These are phyloP conservation scores for Aaosphaeria pasadenensis DNA, from an alignment of 2,329 filamentous ascomycete species.

Conservation along the genomic window DNA sequence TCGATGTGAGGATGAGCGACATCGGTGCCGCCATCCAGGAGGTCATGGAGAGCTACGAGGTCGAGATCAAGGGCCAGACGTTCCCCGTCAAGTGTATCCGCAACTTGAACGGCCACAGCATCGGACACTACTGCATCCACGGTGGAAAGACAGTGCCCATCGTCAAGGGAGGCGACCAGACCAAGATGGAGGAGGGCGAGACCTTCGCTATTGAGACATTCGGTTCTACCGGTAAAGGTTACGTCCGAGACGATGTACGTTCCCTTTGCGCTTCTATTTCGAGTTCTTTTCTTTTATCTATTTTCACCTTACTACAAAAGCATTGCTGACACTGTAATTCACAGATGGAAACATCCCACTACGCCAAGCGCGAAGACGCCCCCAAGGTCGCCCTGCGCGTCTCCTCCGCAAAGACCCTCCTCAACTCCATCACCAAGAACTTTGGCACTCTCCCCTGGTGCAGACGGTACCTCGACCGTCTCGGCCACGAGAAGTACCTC, in stretches of 20 bases:
- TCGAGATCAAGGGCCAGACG: constrained; percentile 75
- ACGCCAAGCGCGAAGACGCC: constrained; percentile 71
- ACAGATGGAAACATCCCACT: constrained; percentile 79
- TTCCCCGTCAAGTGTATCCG: constrained; percentile 81
- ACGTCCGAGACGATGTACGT: constrained; percentile 75
- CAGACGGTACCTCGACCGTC: constrained; percentile 81
- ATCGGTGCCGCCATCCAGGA: constrained; percentile 84
- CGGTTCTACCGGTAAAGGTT: constrained; percentile 86
- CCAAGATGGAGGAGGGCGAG: constrained; percentile 97
- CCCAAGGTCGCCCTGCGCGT: constrained; percentile 74
- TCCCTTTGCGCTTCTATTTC: not conserved
- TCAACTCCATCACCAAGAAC: constrained; percentile 92
- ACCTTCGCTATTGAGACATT: constrained; percentile 96
- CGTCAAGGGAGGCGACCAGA: constrained; percentile 81
- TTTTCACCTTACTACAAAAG: constrained; percentile 7
- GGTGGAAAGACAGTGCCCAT: constrained; percentile 92
- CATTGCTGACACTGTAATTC: not conserved
- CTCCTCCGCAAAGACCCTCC: constrained; percentile 77
- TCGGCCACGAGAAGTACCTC: constrained; percentile 94
- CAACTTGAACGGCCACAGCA: constrained; percentile 87
- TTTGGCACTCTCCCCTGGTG: constrained; percentile 92
- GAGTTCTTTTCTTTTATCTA: not conserved
- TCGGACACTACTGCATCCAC: constrained; percentile 85
- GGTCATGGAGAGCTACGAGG: constrained; percentile 89
- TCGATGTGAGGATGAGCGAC: constrained; percentile 84